These are phyloP conservation scores for Nannizzia gypsea DNA, from an alignment of 2,329 filamentous ascomycete species.

Conservation along the genomic window DNA sequence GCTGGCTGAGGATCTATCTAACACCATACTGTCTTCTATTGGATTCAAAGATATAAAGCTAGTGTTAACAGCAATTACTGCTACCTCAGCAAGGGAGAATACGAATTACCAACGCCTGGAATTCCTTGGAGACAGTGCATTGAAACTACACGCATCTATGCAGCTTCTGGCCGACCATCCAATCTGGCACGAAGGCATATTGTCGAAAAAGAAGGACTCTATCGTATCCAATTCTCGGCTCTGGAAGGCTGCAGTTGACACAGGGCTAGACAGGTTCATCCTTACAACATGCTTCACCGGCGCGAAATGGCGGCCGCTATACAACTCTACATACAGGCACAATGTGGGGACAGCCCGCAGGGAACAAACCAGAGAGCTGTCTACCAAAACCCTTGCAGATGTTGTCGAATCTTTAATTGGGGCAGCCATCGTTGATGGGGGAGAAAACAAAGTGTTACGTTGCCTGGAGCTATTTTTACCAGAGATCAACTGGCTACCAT, in stretches of 20 bases:
- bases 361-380: slow-evolving; percentile 36
- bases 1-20: slow-evolving; percentile 49
- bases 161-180: slow-evolving; percentile 52
- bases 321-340: slow-evolving; percentile 38
- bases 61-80: slow-evolving; percentile 57
- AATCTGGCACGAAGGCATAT: slow-evolving; percentile 62
- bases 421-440: slow-evolving; percentile 58
- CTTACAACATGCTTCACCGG: slow-evolving; percentile 56
- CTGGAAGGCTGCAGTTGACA: slow-evolving; percentile 49
- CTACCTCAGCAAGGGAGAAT: slow-evolving; percentile 47
- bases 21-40: slow-evolving; percentile 43
- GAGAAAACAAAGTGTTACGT: slow-evolving; percentile 48
- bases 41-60: slow-evolving; percentile 44
- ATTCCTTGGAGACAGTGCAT: slow-evolving; percentile 70
- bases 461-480: slow-evolving; percentile 58
- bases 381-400: slow-evolving; percentile 74
- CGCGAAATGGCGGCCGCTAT: slow-evolving; percentile 58
- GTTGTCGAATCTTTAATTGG: slow-evolving; percentile 79
- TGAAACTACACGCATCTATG: slow-evolving; percentile 62
- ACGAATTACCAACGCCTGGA: slow-evolving; percentile 74
- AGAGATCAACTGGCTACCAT: slow-evolving; percentile 44
- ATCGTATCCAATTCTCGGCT: slow-evolving; percentile 68
- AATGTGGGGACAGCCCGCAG: slow-evolving; percentile 12
- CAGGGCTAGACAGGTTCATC: slow-evolving; percentile 61
- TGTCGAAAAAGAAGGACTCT: slow-evolving; percentile 55